Percentiles rank a stretch among this genome's conserved stretches.
These are phyloP conservation scores for Hypericum androsaemum DNA, from an alignment of 345 rosid species.

Conservation along the genomic window DNA sequence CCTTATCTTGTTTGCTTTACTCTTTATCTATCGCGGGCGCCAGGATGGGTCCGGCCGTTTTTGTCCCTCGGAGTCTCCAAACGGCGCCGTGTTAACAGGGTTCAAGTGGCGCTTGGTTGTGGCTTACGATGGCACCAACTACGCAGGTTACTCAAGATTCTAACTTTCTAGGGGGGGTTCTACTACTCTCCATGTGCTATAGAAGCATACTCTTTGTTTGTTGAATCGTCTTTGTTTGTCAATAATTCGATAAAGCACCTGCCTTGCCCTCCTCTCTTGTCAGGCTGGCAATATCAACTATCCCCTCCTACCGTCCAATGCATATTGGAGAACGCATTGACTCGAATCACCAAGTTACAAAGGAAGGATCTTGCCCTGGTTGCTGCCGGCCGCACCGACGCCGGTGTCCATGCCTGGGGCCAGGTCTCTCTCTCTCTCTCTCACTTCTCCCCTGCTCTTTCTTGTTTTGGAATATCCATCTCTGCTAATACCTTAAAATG, in stretches of 20 bases:
- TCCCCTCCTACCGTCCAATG: slow-evolving; percentile 86
- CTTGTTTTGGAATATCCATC: too few relatives aligned
- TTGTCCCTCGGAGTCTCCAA: too few relatives aligned
- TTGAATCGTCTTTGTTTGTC: not conserved
- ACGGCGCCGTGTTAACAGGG: too few relatives aligned
- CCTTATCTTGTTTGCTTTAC: too few relatives aligned
- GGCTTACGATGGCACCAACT: slow-evolving; percentile 72
- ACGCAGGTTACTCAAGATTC: slow-evolving; percentile 22
- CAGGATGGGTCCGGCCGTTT: too few relatives aligned
- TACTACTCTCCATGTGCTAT: not conserved
- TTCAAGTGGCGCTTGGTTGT: slow-evolving; percentile 74
- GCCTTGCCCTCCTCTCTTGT: not conserved
- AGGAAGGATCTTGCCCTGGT: slow-evolving; percentile 59
- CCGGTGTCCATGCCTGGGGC: slow-evolving; percentile 97
- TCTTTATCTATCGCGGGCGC: too few relatives aligned
- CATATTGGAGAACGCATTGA: slow-evolving; percentile 56
- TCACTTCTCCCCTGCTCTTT: too few relatives aligned
- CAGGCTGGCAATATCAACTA: slow-evolving; percentile 84
- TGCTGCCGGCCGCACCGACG: slow-evolving; percentile 86
- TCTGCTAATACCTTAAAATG: slow-evolving; percentile 12
- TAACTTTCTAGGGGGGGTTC: not conserved
- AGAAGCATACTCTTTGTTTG: not conserved
- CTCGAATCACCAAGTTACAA: slow-evolving; percentile 51
- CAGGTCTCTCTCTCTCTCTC: slow-evolving; percentile 45
- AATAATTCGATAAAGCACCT: not conserved